A percentile compares a stretch with the other conserved stretches of the same genome.
phyloP scores from a whole-genome alignment of 176 grass and related monocot species.

The Pontederia paniculata region DNA sequence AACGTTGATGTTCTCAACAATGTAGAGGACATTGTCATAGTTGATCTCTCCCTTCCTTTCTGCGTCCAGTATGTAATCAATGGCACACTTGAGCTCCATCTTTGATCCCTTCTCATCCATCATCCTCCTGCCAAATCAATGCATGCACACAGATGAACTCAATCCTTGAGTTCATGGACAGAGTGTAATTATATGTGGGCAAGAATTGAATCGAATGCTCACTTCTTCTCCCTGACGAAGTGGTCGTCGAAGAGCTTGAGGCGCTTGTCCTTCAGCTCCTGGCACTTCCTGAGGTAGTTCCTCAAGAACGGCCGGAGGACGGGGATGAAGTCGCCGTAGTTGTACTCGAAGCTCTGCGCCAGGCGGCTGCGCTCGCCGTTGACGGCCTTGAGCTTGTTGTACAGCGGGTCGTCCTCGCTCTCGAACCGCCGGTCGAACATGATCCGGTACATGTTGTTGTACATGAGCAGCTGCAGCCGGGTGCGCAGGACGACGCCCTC shows the following conservation, averaged over 20 bases:
- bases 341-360: constrained; percentile 92
- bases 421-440: constrained; percentile 83
- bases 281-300: constrained; percentile 62
- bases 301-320: constrained; percentile 71
- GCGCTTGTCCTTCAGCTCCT: constrained; percentile 45
- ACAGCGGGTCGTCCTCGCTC: constrained; percentile 51
- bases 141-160: too few relatives aligned
- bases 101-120: too few relatives aligned
- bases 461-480: constrained; percentile 89
- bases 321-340: constrained; percentile 96
- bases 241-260: constrained; percentile 78
- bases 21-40: too few relatives aligned
- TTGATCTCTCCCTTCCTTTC: too few relatives aligned
- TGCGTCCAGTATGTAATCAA: too few relatives aligned
- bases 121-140: too few relatives aligned
- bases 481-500: constrained; percentile 47
- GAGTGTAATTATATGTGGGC: too few relatives aligned
- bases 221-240: constrained; percentile 78
- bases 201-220: too few relatives aligned
- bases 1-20: too few relatives aligned
- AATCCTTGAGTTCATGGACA: too few relatives aligned
- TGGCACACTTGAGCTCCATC: too few relatives aligned
- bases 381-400: constrained; percentile 69
- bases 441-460: constrained; percentile 99
- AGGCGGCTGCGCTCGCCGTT: constrained; percentile 78